Percentiles rank a stretch among this genome's conserved stretches.
Conservation (phyloP, 1,284 basidiomycete species). For the Microbotryomycetes sp. region DNA sequence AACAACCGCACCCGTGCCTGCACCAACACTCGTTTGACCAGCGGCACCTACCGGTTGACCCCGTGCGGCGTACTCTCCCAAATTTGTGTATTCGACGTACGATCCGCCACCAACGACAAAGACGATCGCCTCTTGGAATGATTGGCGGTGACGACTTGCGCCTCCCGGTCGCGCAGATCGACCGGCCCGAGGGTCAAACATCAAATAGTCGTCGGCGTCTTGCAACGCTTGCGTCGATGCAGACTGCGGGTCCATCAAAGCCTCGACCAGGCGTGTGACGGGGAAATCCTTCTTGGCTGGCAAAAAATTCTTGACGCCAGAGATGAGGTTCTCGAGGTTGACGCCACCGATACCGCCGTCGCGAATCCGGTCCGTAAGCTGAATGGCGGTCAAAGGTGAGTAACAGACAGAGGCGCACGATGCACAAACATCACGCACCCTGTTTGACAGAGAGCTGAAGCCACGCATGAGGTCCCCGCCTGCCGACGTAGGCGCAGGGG, state of each 20-base stretch:
- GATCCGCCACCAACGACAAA: constrained; percentile 96
- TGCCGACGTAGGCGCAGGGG: constrained; percentile 43
- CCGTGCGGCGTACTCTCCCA: constrained; percentile 72
- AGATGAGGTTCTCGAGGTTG: constrained; percentile 82
- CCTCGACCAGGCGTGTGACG: constrained; percentile 85
- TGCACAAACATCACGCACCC: constrained; percentile 50
- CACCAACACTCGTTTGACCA: constrained; percentile 17
- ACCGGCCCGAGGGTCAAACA: constrained; percentile 77
- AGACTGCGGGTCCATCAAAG: constrained; percentile 89
- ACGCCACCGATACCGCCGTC: constrained; percentile 67
- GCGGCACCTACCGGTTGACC: neutral
- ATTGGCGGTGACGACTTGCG: constrained; percentile 56
- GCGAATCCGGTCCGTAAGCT: constrained; percentile 87
- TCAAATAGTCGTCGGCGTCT: constrained; percentile 94
- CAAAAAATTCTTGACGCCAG: constrained; percentile 96
- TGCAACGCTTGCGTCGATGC: constrained; percentile 86
- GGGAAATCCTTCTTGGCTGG: constrained; percentile 90
- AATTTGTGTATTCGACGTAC: constrained; percentile 94
- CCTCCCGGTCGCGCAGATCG: constrained; percentile 47
- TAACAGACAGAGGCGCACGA: neutral
- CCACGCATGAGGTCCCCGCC: constrained; percentile 76
- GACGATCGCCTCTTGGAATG: constrained; percentile 81
- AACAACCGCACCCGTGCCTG: constrained; percentile 18
- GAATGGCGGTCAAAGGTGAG: constrained; percentile 7
- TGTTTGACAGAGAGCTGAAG: constrained; percentile 84